Evolutionary conservation across 1,284 basidiomycete species (phyloP).

Genomic region (Cryptococcus amylolentus): DNA sequence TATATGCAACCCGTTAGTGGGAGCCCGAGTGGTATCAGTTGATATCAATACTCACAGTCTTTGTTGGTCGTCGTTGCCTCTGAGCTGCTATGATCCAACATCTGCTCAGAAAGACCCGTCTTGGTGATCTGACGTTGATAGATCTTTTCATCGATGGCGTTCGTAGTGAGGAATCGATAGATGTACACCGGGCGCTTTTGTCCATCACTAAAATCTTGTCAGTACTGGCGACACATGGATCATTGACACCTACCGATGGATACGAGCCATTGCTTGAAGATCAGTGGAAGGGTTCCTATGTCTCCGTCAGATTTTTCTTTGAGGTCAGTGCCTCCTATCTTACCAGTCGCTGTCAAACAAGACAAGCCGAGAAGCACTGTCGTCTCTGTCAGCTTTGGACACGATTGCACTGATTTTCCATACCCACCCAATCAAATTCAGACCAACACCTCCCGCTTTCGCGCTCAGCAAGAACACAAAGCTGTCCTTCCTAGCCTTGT

Average conservation of each 20-base stretch:
- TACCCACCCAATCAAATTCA: slow-evolving; percentile 72
- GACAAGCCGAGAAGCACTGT: slow-evolving; percentile 75
- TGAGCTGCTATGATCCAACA: slow-evolving; percentile 48
- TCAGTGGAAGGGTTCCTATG: slow-evolving; percentile 57
- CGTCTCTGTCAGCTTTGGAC: slow-evolving; percentile 1
- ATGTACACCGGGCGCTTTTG: slow-evolving; percentile 90
- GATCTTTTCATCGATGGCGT: slow-evolving; percentile 54
- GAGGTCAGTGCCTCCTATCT: slow-evolving; percentile 2
- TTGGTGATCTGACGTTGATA: slow-evolving; percentile 85
- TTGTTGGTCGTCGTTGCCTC: slow-evolving; percentile 50
- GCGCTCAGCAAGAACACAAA: slow-evolving; percentile 89
- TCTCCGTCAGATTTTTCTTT: slow-evolving; percentile 3
- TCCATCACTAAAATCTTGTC: slow-evolving; percentile 65
- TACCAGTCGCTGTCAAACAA: slow-evolving; percentile 86
- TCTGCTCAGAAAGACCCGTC: slow-evolving; percentile 65
- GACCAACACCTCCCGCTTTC: slow-evolving; percentile 91
- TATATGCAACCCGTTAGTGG: slow-evolving; percentile 7
- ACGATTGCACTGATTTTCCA: not conserved
- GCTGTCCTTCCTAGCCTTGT: slow-evolving; percentile 26
- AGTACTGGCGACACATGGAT: not conserved
- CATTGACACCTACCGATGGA: slow-evolving; percentile 66
- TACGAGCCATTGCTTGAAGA: slow-evolving; percentile 95
- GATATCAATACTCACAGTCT: slow-evolving; percentile 62
- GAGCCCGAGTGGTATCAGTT: not conserved
- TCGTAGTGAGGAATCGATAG: slow-evolving; percentile 74